Percentiles rank a stretch among this genome's conserved stretches.
phyloP scores from a whole-genome alignment of 805 yeast species.

The Suhomyces sp. region DNA sequence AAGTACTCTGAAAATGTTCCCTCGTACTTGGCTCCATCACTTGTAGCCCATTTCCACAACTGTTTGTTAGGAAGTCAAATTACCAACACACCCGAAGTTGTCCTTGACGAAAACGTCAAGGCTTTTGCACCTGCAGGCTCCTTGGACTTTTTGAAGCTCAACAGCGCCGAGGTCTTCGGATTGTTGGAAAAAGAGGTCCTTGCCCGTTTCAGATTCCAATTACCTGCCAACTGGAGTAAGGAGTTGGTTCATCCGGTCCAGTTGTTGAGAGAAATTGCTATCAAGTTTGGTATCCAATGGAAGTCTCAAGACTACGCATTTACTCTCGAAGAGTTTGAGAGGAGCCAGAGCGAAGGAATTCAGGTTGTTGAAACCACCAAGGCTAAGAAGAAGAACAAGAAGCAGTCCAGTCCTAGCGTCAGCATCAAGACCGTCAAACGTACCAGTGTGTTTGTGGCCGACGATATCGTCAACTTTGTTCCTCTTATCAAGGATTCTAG shows the following conservation, averaged over 20 bases:
- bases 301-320: constrained; percentile 48
- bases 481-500: constrained; percentile 76
- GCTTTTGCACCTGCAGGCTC: constrained; percentile 43
- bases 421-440: constrained; percentile 16
- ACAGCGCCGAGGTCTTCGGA: constrained; percentile 43
- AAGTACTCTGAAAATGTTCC: constrained; percentile 46
- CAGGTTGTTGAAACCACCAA: constrained; percentile 11
- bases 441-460: constrained; percentile 48
- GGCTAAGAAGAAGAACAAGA: constrained; percentile 35
- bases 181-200: constrained; percentile 52
- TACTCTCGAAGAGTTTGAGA: constrained; percentile 40
- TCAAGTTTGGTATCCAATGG: constrained; percentile 88
- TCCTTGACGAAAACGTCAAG: constrained; percentile 39
- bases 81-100: constrained; percentile 38
- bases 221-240: constrained; percentile 49
- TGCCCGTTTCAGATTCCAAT: constrained; percentile 59
- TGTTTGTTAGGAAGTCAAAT: constrained; percentile 56
- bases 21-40: constrained; percentile 50
- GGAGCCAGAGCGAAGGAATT: constrained; percentile 24
- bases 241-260: constrained; percentile 37
- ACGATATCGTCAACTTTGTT: constrained; percentile 64
- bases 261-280: constrained; percentile 67
- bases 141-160: constrained; percentile 43
- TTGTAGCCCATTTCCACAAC: constrained; percentile 71
- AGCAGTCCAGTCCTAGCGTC: constrained; percentile 13